These are phyloP conservation scores for Clonostachys solani DNA, from an alignment of 2,329 filamentous ascomycete species.

Conservation along the genomic window DNA sequence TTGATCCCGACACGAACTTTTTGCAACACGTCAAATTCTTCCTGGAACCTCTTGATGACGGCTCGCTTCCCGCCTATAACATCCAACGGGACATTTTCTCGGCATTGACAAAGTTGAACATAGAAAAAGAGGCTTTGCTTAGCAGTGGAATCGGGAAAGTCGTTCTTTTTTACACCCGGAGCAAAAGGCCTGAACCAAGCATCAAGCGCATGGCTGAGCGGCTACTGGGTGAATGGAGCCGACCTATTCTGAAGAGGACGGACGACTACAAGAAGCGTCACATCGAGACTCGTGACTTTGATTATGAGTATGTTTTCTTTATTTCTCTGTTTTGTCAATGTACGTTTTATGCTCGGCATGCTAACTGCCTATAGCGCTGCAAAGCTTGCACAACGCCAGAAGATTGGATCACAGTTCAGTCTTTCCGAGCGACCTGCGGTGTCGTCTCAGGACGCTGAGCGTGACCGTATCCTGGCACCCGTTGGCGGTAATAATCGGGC, in stretches of 20 bases:
- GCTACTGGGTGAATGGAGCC: conserved; percentile 91
- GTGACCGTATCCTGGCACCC: conserved; percentile 55
- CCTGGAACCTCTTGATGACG: conserved; percentile 90
- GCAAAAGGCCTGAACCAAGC: conserved; percentile 77
- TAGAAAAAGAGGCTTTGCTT: conserved; percentile 85
- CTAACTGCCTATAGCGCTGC: conserved; percentile 34
- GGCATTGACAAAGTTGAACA: conserved; percentile 73
- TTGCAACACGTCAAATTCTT: conserved; percentile 95
- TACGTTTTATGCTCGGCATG: background rate
- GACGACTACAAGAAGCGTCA: conserved; percentile 90
- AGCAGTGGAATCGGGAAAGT: conserved; percentile 96
- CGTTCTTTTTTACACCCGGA: conserved; percentile 94
- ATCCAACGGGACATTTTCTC: conserved; percentile 94
- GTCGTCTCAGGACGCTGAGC: conserved; percentile 43
- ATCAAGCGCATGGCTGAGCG: conserved; percentile 95
- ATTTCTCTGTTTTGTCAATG: background rate
- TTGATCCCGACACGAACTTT: conserved; percentile 94
- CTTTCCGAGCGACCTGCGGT: conserved; percentile 45
- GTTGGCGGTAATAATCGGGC: conserved; percentile 51
- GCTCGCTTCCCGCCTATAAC: conserved; percentile 90
- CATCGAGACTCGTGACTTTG: conserved; percentile 59
- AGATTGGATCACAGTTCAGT: conserved; percentile 41
- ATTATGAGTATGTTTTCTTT: conserved; percentile 50
- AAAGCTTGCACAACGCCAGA: conserved; percentile 45
- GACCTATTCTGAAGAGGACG: conserved; percentile 87